Evolutionary conservation across 768 basidiomycete genomes (phyloP), one percentile per base, ranked within the genome.

Genomic region (Terana coerulea): DNA sequence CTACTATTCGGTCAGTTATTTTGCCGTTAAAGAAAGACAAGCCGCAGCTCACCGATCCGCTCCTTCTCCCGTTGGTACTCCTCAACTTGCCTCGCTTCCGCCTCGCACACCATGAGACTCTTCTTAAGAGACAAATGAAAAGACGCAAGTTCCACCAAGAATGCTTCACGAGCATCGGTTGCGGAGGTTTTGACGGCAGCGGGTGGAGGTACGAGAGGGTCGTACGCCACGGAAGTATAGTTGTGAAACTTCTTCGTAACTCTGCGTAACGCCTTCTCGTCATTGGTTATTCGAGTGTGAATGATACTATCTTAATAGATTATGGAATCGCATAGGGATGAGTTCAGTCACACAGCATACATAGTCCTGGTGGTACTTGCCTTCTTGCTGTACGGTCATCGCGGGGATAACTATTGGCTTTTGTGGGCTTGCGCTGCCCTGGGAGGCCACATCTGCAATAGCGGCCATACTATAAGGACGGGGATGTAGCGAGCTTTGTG

Each of bases 21-120:
- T 34, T 26, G n/a, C 11, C 33, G 24, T 52, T 15, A 26, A 39
- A 10, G 34, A 6, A 34, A 19, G 8, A 26, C 39, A 56, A 40
- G 14, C 11, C 22, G 47, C 39, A 5, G 73, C 80, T 39, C 63
- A 88, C 91, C 88, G 61, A 91, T 88, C 55, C 79, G 69, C 58
- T 79, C 75, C 42, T 79, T 78, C 60, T 90, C 88, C 37, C 77
- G 73, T 59, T 89, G 78, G 62, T 93, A 93, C 64, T 91, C 85
- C 60, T 89, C 83, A 1, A 91, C 90, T 69, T 93, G 89, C 60
- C 90, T 75, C 47, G 80, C 78, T 70, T 93, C 91, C 7, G 90
- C 91, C 62, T 91, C 85, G 60, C 88, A 91, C 39, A 90, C 83
- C 81, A 92, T 87, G 30, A 75, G 72, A 57, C 80, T 86, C 69